Base-by-base conservation (phyloP, 2,329 filamentous ascomycete genomes). In the Fusarium tricinctum region DNA sequence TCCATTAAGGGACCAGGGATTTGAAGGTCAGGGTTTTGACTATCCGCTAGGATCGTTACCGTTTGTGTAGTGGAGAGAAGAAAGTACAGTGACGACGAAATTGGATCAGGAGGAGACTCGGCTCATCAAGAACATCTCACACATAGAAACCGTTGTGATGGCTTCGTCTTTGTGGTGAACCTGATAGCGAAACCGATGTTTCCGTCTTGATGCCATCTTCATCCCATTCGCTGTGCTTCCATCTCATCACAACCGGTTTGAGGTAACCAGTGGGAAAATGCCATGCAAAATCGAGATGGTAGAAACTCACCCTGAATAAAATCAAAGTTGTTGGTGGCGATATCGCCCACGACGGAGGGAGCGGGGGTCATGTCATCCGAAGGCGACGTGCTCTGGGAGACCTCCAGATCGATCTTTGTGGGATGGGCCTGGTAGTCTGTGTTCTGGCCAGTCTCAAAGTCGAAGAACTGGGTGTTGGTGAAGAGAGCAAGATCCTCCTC, bases 401-500 rank as follows among this genome's bases (percentile, higher is more conserved):
- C 64, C 53, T 81, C 76, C 42, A 74, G 72, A 26, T 82, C 79
- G 15, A 79, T 75, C 79, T 86, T 86, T 70, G 74, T 74, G 17
- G 84, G 80, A 38, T 81, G 81, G 17, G 82, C 81, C 75, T 87
- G 85, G 74, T 85, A 84, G 75, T 88, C 85, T 63, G 84, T 84
- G 74, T 86, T 84, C 70, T 86, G 84, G n/a, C 86, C 86, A 39
- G 87, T 83, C 77, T 94, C 92, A 76, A 86, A 92, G 74, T 94
- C 91, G 78, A 91, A 92, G 79, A 95, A 95, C 71, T 92, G 88
- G 45, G 91, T 89, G 80, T 95, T 94, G 59, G 92, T 93, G 81
- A 94, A 96, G 74, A 94, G 86, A 51, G 90, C 89, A 50, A 95
- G 83, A 68, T 94, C 90, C 63, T 91, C 88, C 72, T 92, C 90